Evolutionary conservation across 371 early-diverging fungal species (phyloP), one percentile per base, ranked within the genome.

Genomic region (Apophysomyces ossiformis): DNA sequence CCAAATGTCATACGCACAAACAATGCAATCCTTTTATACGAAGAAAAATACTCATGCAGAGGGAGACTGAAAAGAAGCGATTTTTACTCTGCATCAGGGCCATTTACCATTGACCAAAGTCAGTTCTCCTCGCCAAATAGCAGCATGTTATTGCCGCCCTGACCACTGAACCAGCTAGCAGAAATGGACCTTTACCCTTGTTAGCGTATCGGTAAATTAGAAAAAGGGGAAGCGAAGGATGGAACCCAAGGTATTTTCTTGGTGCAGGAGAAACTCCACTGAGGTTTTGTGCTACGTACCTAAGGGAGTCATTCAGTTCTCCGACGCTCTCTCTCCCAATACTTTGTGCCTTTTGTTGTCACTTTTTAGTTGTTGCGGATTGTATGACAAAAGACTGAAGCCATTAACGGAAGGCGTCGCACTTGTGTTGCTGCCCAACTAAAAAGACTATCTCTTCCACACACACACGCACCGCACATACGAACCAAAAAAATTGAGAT

Each of bases 371-470:
- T 11, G 41, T 41, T 16, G 21, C 21, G 4, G 16, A 50, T n/a
- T 21, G 54, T 50, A 50, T 50, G 54, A 50, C 54, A n/a, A 50
- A 50, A 45, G 16, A 45, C 4, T 45, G 6, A 43, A 43, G 15
- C 47, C 47, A 47, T 47, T 18, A 47, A 47, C 47, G 47, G 18
- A 43, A 43, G 43, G 15, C 43, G 47, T 47, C 16, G 47, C 21
- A 50, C 54, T 50, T 50, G 54, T 50, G 54, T 50, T 50, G 54
- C 47, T 47, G 9, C 47, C 54, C n/a, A n/a, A 18, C 54, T 47
- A 41, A 41, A 41, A 41, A 41, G 41, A 41, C 32, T 26, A 26
- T 26, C 32, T 26, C 32, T 26, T 26, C 32, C 32, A 26, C 32
- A 26, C 32, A 26, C 32, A 26, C 32, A 2, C 32, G 32, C 32